A percentile compares a stretch with the other conserved stretches of the same genome.
These are phyloP conservation scores for Pseudoturritis turrita DNA, from an alignment of 345 rosid species.

Conservation along the genomic window DNA sequence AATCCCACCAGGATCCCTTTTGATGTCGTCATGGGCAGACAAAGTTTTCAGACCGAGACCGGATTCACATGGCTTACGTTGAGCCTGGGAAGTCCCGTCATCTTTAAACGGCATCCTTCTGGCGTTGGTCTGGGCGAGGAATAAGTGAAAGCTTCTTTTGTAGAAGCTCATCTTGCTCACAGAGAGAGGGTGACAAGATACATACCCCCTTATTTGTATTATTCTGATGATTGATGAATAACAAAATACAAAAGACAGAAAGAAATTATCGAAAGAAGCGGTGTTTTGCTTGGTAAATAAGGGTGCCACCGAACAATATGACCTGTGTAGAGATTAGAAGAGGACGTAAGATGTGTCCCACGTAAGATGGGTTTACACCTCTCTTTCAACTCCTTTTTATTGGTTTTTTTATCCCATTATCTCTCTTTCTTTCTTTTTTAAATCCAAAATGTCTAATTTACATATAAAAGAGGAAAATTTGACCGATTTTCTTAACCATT, in stretches of 20 bases:
- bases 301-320: conserved; percentile 5
- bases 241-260: background rate
- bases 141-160: conserved; percentile 46
- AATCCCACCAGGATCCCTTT: conserved; percentile 36
- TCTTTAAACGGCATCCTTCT: background rate
- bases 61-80: background rate
- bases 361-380: background rate
- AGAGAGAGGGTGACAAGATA: background rate
- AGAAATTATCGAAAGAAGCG: background rate
- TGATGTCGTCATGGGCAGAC: background rate
- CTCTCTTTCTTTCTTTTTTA: background rate
- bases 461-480: background rate
- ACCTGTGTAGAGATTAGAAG: conserved; percentile 24
- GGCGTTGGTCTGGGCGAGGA: conserved; percentile 24
- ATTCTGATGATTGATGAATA: conserved; percentile 15
- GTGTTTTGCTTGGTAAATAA: conserved; percentile 14
- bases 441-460: background rate
- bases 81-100: background rate
- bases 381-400: background rate
- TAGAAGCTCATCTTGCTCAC: conserved; percentile 46
- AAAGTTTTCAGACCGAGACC: background rate
- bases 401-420: background rate
- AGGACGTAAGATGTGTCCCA: conserved; percentile 10
- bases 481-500: background rate
- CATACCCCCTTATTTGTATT: background rate